These are phyloP conservation scores for Solanum sejunctum DNA, from an alignment of 257 asterid genomes.

Conservation along the genomic window DNA sequence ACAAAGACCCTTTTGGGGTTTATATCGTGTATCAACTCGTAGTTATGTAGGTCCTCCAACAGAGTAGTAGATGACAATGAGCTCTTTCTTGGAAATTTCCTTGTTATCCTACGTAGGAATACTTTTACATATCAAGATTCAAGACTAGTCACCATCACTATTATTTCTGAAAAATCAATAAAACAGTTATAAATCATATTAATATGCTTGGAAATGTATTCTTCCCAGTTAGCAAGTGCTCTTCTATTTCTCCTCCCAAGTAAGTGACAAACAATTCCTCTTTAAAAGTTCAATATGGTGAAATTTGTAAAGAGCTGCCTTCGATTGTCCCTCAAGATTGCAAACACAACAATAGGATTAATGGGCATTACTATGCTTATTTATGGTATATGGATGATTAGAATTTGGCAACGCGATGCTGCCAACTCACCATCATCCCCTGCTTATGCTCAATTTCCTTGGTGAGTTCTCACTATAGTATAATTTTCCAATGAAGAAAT, in stretches of 20 bases:
- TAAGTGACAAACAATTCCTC: background rate
- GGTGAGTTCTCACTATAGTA: constrained; percentile 17
- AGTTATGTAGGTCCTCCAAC: background rate
- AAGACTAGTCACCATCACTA: background rate
- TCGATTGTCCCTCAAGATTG: constrained; percentile 20
- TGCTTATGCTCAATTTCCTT: constrained; percentile 20
- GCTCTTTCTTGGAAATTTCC: background rate
- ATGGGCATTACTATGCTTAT: constrained; percentile 27
- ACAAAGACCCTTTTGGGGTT: background rate
- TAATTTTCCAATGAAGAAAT: background rate
- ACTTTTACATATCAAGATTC: background rate
- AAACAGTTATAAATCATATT: background rate
- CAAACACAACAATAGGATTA: constrained; percentile 23
- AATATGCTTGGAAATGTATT: background rate
- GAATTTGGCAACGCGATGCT: constrained; percentile 27
- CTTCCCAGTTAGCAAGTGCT: background rate
- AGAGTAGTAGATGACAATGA: background rate
- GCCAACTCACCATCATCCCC: constrained; percentile 7
- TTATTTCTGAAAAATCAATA: background rate
- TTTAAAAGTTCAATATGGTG: background rate
- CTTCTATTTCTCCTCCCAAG: background rate
- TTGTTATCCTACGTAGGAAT: background rate
- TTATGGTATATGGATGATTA: constrained; percentile 26
- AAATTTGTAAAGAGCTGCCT: constrained; percentile 10
- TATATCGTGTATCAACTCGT: background rate